Conservation (phyloP, 768 basidiomycete species). For the Naganishia vishniacii region DNA sequence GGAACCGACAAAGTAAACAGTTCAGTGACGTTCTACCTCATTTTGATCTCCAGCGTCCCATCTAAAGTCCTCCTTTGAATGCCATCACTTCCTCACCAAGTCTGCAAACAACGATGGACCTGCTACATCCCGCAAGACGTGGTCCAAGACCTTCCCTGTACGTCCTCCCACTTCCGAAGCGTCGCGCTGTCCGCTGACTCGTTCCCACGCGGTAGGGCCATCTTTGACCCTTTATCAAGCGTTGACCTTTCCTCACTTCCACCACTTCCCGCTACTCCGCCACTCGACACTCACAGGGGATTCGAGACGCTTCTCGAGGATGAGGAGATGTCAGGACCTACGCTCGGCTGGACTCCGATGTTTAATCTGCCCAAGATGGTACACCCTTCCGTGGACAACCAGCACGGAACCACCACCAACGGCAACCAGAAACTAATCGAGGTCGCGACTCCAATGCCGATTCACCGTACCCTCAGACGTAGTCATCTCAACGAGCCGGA, state of each 20-base stretch:
- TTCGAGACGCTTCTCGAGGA: not conserved
- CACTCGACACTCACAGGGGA: not conserved
- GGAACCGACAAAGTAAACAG: not conserved
- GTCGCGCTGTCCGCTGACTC: not conserved
- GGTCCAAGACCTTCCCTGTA: constrained; percentile 7
- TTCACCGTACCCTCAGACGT: not conserved
- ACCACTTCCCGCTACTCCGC: not conserved
- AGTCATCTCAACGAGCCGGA: not conserved
- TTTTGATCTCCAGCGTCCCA: not conserved
- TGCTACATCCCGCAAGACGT: not conserved
- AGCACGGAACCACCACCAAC: no score
- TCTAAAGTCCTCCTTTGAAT: not conserved
- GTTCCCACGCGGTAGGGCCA: not conserved
- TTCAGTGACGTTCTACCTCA: no score
- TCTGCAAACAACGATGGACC: no score
- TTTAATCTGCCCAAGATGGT: not conserved
- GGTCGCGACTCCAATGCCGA: constrained; percentile 7
- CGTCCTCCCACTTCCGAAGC: not conserved
- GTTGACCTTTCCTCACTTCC: not conserved
- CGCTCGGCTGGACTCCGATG: constrained; percentile 2
- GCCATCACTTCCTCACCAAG: not conserved
- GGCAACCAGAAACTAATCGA: not conserved
- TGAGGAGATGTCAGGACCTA: not conserved
- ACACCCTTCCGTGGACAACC: no score
- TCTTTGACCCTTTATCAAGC: constrained; percentile 3